Conservation (phyloP, 768 basidiomycete genomes). For the Terana coerulea region DNA sequence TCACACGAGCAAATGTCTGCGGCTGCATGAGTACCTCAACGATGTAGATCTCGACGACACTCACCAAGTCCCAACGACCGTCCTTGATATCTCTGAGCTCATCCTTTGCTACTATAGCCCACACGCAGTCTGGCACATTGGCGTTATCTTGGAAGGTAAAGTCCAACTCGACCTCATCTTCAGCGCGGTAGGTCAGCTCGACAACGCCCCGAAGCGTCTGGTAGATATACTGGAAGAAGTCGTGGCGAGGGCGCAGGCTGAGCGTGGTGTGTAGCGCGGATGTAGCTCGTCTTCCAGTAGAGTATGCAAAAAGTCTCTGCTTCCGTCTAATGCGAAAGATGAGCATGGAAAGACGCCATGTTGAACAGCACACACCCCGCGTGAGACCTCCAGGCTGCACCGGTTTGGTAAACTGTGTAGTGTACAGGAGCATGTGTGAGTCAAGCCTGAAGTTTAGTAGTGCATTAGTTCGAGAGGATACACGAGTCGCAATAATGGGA, state of each 20-base stretch:
- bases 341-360: background rate
- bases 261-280: slow-evolving; percentile 78
- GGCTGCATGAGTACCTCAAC: background rate
- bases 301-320: slow-evolving; percentile 83
- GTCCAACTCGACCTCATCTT: slow-evolving; percentile 73
- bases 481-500: slow-evolving; percentile 1
- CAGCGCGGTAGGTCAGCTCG: slow-evolving; percentile 69
- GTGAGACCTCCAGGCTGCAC: slow-evolving; percentile 39
- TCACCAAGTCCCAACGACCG: slow-evolving; percentile 82
- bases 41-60: slow-evolving; percentile 26
- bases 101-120: slow-evolving; percentile 79
- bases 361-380: slow-evolving; percentile 21
- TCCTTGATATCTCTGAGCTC: slow-evolving; percentile 67
- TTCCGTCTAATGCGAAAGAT: slow-evolving; percentile 47
- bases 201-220: slow-evolving; percentile 61
- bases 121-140: slow-evolving; percentile 66
- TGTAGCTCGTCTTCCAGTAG: slow-evolving; percentile 79
- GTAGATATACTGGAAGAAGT: slow-evolving; percentile 62
- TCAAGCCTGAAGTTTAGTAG: slow-evolving; percentile 51
- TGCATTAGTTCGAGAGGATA: slow-evolving; percentile 8
- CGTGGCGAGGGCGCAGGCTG: slow-evolving; percentile 79
- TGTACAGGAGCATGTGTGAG: slow-evolving; percentile 54
- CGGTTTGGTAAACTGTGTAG: slow-evolving; percentile 74
- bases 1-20: slow-evolving; percentile 80
- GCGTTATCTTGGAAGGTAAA: slow-evolving; percentile 60